Percentiles rank a stretch among this genome's conserved stretches.
These are phyloP conservation scores for Boletellus ananas DNA, from an alignment of 768 basidiomycete genomes.

Conservation along the genomic window DNA sequence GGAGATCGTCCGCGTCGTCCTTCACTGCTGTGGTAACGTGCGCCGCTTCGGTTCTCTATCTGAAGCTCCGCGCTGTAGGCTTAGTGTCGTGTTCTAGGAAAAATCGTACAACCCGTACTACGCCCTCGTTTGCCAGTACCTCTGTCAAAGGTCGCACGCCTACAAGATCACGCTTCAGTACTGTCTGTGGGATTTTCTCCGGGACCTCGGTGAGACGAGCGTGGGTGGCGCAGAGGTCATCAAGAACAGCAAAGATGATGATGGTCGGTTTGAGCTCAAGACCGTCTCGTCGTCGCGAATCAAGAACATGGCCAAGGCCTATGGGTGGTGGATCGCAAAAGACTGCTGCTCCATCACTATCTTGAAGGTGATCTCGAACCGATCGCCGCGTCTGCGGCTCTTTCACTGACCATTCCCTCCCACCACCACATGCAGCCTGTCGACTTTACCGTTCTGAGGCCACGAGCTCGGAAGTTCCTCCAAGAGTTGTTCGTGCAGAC, in stretches of 20 bases:
- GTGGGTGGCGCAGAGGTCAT: constrained; percentile 80
- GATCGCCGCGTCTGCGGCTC: neutral
- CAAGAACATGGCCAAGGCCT: constrained; percentile 76
- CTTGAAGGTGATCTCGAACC: constrained; percentile 61
- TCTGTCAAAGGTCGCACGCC: constrained; percentile 74
- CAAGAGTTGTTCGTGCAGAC: constrained; percentile 63
- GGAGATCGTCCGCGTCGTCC: constrained; percentile 86
- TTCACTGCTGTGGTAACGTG: constrained; percentile 92
- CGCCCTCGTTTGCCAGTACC: constrained; percentile 79
- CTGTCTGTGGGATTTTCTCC: constrained; percentile 94
- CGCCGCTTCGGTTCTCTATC: constrained; percentile 16
- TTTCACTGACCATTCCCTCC: neutral
- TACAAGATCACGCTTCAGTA: constrained; percentile 93
- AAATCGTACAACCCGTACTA: constrained; percentile 95
- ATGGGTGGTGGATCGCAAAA: constrained; percentile 93
- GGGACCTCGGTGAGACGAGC: constrained; percentile 79
- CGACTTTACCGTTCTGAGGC: constrained; percentile 74
- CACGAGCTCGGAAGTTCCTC: constrained; percentile 63
- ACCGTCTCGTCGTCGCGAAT: constrained; percentile 56
- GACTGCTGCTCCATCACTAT: constrained; percentile 70
- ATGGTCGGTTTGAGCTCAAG: constrained; percentile 41
- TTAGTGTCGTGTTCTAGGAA: constrained; percentile 44
- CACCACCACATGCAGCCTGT: constrained; percentile 56
- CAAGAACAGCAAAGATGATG: constrained; percentile 52
- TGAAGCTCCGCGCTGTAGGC: neutral